Conservation (phyloP, 495 filamentous ascomycete species). For the Pyrenula massariospora region DNA sequence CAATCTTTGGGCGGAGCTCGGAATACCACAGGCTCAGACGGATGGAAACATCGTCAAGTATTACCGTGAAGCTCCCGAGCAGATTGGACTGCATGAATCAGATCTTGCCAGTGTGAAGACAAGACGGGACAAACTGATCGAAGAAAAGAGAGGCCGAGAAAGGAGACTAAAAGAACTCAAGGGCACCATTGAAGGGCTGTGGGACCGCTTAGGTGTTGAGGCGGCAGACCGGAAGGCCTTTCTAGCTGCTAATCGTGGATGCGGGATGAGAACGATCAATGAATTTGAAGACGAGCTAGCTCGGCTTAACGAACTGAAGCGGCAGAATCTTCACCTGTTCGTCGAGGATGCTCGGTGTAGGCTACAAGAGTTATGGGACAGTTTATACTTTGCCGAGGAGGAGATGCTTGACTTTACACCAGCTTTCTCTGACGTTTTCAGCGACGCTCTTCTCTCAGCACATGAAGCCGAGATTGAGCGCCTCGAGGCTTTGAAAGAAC, state of each 20-base stretch:
- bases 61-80: slow-evolving; percentile 82
- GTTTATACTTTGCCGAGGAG: slow-evolving; percentile 87
- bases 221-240: slow-evolving; percentile 74
- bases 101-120: slow-evolving; percentile 61
- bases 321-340: slow-evolving; percentile 88
- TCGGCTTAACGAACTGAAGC: slow-evolving; percentile 81
- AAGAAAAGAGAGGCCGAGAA: slow-evolving; percentile 89
- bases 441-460: slow-evolving; percentile 77
- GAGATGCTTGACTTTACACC: slow-evolving; percentile 97
- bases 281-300: slow-evolving; percentile 85
- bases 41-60: slow-evolving; percentile 76
- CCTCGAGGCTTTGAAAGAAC: slow-evolving; percentile 71
- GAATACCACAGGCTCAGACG: slow-evolving; percentile 85
- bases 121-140: slow-evolving; percentile 72
- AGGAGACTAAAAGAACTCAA: slow-evolving; percentile 67
- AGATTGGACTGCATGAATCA: slow-evolving; percentile 78
- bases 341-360: slow-evolving; percentile 86
- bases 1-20: slow-evolving; percentile 88
- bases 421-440: slow-evolving; percentile 70
- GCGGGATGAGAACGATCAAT: slow-evolving; percentile 77
- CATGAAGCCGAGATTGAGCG: slow-evolving; percentile 84
- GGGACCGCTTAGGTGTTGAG: slow-evolving; percentile 79
- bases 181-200: slow-evolving; percentile 63
- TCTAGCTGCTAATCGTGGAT: slow-evolving; percentile 58
- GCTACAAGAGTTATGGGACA: slow-evolving; percentile 90